Conservation (phyloP, 257 asterid genomes). For the Coffea canephora region DNA sequence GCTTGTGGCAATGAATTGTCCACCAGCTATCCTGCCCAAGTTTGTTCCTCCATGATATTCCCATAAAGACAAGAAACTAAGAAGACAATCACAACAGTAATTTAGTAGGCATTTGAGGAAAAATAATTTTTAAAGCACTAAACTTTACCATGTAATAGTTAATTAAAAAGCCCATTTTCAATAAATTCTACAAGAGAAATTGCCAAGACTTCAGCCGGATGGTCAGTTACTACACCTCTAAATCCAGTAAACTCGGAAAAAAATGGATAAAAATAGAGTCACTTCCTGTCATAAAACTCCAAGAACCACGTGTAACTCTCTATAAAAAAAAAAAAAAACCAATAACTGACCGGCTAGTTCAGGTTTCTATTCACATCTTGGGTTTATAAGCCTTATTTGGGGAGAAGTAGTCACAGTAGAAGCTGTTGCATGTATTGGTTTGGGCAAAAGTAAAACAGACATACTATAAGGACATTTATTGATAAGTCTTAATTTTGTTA, state of each 20-base stretch:
- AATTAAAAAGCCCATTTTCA: conserved; percentile 73
- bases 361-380: conserved; percentile 98
- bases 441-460: conserved; percentile 24
- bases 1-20: conserved; percentile 51
- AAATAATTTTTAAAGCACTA: no score
- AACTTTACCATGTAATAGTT: no score
- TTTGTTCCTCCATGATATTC: conserved; percentile 29
- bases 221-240: conserved; percentile 92
- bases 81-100: no score
- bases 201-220: conserved; percentile 95
- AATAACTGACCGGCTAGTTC: conserved; percentile 82
- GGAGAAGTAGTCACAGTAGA: conserved; percentile 85
- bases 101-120: no score
- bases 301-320: background rate
- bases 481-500: no score
- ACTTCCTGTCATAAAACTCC: background rate
- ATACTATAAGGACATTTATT: background rate
- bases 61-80: no score
- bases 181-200: conserved; percentile 87
- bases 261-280: background rate
- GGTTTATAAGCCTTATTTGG: conserved; percentile 91
- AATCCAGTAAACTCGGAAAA: conserved; percentile 80
- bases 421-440: conserved; percentile 97
- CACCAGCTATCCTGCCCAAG: conserved; percentile 50
- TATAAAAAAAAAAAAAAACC: background rate